Conservation (phyloP, 2,329 filamentous ascomycete genomes). For the Trichoderma guizhouense region DNA sequence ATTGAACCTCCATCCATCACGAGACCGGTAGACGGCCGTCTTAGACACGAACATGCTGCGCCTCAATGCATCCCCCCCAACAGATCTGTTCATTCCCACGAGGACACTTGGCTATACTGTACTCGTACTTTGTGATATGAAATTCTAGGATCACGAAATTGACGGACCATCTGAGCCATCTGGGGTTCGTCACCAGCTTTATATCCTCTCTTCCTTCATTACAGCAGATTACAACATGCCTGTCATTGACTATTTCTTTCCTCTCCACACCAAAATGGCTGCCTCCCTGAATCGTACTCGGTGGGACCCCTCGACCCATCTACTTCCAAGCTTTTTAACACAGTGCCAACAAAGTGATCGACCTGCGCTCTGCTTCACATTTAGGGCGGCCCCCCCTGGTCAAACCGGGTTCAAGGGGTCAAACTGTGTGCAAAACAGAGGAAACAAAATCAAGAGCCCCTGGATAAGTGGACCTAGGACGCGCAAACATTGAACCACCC, state of each 20-base stretch:
- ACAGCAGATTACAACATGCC: not conserved
- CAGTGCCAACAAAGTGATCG: conserved; percentile 13
- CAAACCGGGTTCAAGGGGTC: not conserved
- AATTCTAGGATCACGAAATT: not conserved
- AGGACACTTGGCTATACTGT: not conserved
- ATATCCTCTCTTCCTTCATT: not conserved
- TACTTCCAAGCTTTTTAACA: not conserved
- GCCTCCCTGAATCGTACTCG: not conserved
- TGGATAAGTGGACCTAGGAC: conserved; percentile 14
- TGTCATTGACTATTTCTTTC: not conserved
- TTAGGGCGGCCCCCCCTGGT: not conserved
- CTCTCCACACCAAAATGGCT: not conserved
- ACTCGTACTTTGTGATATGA: not conserved
- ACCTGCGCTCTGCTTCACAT: not conserved
- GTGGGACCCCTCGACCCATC: not conserved
- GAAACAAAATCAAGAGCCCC: conserved; percentile 7
- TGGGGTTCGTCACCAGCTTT: not conserved
- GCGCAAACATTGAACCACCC: conserved; percentile 1
- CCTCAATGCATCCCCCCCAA: conserved; percentile 6
- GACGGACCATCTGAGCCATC: not conserved
- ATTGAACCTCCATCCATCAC: not conserved
- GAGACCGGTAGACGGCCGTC: not conserved
- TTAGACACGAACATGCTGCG: conserved; percentile 9
- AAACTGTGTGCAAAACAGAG: not conserved
- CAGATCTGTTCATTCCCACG: not conserved